Percentiles rank a stretch among this genome's conserved stretches.
These are phyloP conservation scores for Akanthomyces muscarius DNA, from an alignment of 2,329 filamentous ascomycete species.

Conservation along the genomic window DNA sequence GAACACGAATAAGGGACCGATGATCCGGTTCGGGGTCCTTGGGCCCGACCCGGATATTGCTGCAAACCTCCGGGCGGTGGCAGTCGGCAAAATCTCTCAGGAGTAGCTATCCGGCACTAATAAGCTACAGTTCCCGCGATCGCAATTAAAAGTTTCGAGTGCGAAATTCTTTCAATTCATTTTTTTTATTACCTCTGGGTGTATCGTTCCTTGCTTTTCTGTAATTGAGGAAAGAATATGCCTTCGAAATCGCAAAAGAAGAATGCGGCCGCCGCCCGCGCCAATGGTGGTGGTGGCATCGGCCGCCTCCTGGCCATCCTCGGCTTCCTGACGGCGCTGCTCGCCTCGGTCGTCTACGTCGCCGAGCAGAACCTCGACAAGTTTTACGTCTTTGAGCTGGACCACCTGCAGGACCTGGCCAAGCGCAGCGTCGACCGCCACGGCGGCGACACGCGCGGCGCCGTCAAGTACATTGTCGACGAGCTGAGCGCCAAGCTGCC, in stretches of 20 bases:
- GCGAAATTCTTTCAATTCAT: neutral
- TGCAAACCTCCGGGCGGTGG: constrained; percentile 27
- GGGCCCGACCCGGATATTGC: constrained; percentile 23
- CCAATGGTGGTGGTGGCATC: constrained; percentile 22
- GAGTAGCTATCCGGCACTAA: neutral
- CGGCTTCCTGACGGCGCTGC: constrained; percentile 50
- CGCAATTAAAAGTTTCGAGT: neutral
- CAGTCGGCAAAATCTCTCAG: constrained; percentile 24
- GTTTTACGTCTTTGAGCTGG: constrained; percentile 73
- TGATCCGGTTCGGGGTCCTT: constrained; percentile 4
- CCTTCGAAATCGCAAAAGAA: constrained; percentile 17
- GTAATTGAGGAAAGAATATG: neutral
- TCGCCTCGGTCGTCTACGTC: constrained; percentile 51
- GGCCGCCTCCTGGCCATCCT: constrained; percentile 44
- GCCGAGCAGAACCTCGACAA: constrained; percentile 55
- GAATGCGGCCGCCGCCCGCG: neutral
- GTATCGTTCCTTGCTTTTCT: neutral
- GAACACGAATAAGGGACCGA: constrained; percentile 16
- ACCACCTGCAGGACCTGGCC: constrained; percentile 65
- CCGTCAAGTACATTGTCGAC: constrained; percentile 65
- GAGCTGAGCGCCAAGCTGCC: constrained; percentile 55
- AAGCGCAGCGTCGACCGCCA: constrained; percentile 62
- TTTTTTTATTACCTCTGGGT: neutral
- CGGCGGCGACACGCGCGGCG: constrained; percentile 68
- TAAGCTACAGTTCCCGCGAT: neutral